A percentile compares a stretch with the other conserved stretches of the same genome.
Conservation (phyloP, 2,329 filamentous ascomycete species). For the Calonectria naviculata region DNA sequence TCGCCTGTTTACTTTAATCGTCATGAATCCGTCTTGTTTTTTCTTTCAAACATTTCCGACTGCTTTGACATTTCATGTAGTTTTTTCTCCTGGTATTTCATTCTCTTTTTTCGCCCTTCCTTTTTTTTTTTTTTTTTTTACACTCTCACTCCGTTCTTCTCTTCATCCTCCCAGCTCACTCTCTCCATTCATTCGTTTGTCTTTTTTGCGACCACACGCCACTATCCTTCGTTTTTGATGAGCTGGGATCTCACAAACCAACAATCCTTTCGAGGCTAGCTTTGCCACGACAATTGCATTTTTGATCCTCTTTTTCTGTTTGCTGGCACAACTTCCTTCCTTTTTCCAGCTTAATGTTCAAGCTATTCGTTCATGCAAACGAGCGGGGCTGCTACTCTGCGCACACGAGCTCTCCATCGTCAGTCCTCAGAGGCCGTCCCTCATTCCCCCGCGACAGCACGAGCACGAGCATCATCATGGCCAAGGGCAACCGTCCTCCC, state of each 20-base stretch:
- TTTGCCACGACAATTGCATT: neutral
- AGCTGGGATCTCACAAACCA: slow-evolving; percentile 10
- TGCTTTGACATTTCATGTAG: slow-evolving; percentile 2
- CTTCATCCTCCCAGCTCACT: slow-evolving; percentile 4
- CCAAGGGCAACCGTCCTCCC: slow-evolving; percentile 43
- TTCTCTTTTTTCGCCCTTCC: slow-evolving; percentile 22
- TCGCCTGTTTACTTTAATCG: slow-evolving; percentile 10
- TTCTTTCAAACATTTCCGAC: slow-evolving; percentile 1
- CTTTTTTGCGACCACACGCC: neutral
- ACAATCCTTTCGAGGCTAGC: neutral
- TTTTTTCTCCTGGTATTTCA: neutral
- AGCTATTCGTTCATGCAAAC: slow-evolving; percentile 22
- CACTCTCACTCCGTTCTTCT: neutral
- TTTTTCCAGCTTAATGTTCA: slow-evolving; percentile 16
- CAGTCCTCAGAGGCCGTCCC: slow-evolving; percentile 9
- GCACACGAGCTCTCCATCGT: slow-evolving; percentile 11
- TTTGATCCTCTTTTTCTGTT: neutral
- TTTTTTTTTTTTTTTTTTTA: slow-evolving; percentile 7
- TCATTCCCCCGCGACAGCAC: neutral
- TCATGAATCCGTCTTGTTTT: slow-evolving; percentile 7
- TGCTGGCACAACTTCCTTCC: neutral
- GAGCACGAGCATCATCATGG: slow-evolving; percentile 35
- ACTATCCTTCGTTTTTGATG: slow-evolving; percentile 2
- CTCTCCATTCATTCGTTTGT: slow-evolving; percentile 1
- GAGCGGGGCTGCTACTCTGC: slow-evolving; percentile 17